Percentiles rank a stretch among this genome's conserved stretches.
Evolutionary conservation across 768 basidiomycete species (phyloP).

Genomic region (Mycena galopus): DNA sequence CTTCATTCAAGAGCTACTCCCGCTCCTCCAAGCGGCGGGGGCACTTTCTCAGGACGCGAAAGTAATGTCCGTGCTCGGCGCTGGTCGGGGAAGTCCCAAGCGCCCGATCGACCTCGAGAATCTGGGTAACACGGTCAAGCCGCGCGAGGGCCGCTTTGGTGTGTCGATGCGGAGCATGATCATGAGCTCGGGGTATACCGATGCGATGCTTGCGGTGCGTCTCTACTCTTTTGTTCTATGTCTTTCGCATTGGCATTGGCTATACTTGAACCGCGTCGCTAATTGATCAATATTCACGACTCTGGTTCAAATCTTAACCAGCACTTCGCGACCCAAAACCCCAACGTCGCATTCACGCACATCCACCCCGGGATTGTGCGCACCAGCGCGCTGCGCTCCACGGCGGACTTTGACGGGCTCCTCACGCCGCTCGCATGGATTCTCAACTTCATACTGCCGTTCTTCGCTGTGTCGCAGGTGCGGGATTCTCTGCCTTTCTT

Average conservation of each 20-base stretch:
- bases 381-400: constrained; percentile 10
- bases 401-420: constrained; percentile 24
- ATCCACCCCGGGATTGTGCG: constrained; percentile 42
- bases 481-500: too few relatives aligned
- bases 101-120: constrained; percentile 36
- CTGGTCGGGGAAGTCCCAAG: constrained; percentile 38
- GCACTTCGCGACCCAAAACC: constrained; percentile 40
- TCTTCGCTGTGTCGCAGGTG: constrained; percentile 26
- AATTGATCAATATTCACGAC: not conserved
- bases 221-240: not conserved
- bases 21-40: constrained; percentile 46
- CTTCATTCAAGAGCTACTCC: constrained; percentile 49
- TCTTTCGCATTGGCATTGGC: too few relatives aligned
- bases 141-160: constrained; percentile 7
- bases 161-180: constrained; percentile 26
- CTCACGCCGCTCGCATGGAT: constrained; percentile 30
- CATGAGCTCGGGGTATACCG: constrained; percentile 26
- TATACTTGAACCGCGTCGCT: too few relatives aligned
- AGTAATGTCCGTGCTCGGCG: constrained; percentile 48
- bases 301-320: constrained; percentile 7
- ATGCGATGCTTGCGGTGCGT: constrained; percentile 30
- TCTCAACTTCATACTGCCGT: constrained; percentile 15
- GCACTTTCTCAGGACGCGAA: constrained; percentile 49
- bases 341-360: constrained; percentile 41
- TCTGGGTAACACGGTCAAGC: constrained; percentile 31